Conservation (phyloP, 192 early-diverging fungal species). For the Podila epicladia region DNA sequence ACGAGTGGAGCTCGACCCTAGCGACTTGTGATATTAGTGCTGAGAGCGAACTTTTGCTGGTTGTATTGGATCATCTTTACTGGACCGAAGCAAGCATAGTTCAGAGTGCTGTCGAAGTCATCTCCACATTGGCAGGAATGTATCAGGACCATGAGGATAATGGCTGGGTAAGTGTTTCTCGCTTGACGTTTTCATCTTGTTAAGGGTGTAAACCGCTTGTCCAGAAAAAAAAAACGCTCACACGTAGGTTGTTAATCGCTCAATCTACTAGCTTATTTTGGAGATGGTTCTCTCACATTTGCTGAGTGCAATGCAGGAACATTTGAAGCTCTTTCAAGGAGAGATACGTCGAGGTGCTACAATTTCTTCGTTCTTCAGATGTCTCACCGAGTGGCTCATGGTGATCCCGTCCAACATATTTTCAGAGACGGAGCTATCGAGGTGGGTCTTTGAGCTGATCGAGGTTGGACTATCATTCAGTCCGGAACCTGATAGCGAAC, state of each 20-base stretch:
- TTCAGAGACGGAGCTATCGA: slow-evolving; percentile 68
- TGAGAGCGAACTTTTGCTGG: slow-evolving; percentile 70
- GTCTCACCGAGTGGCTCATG: slow-evolving; percentile 84
- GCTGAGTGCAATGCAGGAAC: slow-evolving; percentile 73
- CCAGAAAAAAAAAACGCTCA: background rate
- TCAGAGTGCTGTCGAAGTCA: slow-evolving; percentile 69
- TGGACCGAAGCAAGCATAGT: slow-evolving; percentile 68
- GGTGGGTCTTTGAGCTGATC: slow-evolving; percentile 76
- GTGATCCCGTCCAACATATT: slow-evolving; percentile 66
- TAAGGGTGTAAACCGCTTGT: background rate
- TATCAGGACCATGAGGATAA: slow-evolving; percentile 61
- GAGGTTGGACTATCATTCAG: slow-evolving; percentile 60
- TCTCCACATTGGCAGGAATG: slow-evolving; percentile 69
- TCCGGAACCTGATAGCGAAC: slow-evolving; percentile 37
- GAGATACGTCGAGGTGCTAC: slow-evolving; percentile 56
- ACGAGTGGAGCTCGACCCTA: slow-evolving; percentile 42
- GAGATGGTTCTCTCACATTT: slow-evolving; percentile 73
- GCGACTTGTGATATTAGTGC: slow-evolving; percentile 49
- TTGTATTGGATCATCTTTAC: slow-evolving; percentile 74
- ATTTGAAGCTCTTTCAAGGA: slow-evolving; percentile 59
- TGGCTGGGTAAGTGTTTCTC: slow-evolving; percentile 53
- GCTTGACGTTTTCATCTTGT: background rate
- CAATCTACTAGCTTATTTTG: slow-evolving; percentile 51
- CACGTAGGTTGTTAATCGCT: background rate
- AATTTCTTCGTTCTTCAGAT: slow-evolving; percentile 73